Conservation (phyloP, 192 early-diverging fungal genomes). For the Pilaira anomala region DNA sequence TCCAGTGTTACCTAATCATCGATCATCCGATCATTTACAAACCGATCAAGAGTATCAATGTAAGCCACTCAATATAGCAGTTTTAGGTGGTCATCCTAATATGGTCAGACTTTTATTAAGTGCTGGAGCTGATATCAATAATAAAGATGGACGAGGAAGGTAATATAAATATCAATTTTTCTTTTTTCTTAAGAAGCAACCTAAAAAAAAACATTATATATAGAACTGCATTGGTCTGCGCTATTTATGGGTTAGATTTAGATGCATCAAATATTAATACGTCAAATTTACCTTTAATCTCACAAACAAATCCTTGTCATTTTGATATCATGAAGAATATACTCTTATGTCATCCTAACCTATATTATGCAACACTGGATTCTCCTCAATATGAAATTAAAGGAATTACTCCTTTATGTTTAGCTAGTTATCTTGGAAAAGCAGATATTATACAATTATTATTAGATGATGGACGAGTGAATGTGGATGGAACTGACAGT, state of each 20-base stretch:
- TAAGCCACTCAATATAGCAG: slow-evolving; percentile 56
- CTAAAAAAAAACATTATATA: too few relatives aligned
- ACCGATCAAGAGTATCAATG: slow-evolving; percentile 43
- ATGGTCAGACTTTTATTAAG: slow-evolving; percentile 54
- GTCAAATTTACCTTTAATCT: slow-evolving; percentile 51
- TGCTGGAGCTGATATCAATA: slow-evolving; percentile 53
- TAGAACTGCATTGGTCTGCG: slow-evolving; percentile 61
- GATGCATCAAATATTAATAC: slow-evolving; percentile 54
- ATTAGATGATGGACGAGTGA: slow-evolving; percentile 58
- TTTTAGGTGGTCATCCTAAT: slow-evolving; percentile 53
- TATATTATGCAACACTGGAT: slow-evolving; percentile 48
- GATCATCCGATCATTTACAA: slow-evolving; percentile 30
- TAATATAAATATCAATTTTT: slow-evolving; percentile 19
- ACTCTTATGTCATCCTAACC: slow-evolving; percentile 47
- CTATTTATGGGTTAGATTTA: slow-evolving; percentile 55
- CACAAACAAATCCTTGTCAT: slow-evolving; percentile 51
- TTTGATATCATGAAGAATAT: slow-evolving; percentile 49
- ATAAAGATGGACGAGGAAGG: slow-evolving; percentile 63
- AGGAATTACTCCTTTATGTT: slow-evolving; percentile 65
- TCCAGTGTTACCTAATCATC: slow-evolving; percentile 35
- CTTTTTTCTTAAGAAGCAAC: neutral
- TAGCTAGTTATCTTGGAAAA: slow-evolving; percentile 67
- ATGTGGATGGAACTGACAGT: slow-evolving; percentile 57
- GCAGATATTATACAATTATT: slow-evolving; percentile 50
- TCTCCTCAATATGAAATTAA: slow-evolving; percentile 57